phyloP scores from a whole-genome alignment of 2,329 filamentous ascomycete genomes.

The Fusarium sterilihyphosum region DNA sequence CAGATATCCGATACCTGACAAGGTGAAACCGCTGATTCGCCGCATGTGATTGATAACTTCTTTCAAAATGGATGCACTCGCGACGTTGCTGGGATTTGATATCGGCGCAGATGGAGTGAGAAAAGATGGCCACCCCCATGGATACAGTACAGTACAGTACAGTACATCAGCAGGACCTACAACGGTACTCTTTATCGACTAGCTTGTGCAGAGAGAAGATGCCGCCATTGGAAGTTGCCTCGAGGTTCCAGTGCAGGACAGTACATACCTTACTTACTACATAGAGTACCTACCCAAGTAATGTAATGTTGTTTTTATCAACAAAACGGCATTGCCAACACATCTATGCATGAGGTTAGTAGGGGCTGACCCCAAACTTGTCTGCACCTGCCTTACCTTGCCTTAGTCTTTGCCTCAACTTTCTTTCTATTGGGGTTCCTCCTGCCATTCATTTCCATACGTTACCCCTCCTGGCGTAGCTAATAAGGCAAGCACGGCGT shows the following conservation, averaged over 20 bases:
- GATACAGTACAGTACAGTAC: background rate
- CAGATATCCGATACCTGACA: background rate
- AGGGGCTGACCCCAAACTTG: constrained; percentile 45
- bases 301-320: constrained; percentile 55
- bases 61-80: background rate
- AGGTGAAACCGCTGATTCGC: background rate
- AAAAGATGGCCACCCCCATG: constrained; percentile 22
- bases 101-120: constrained; percentile 9
- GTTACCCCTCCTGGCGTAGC: constrained; percentile 18
- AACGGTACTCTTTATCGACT: constrained; percentile 35
- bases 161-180: background rate
- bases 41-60: background rate
- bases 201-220: constrained; percentile 28
- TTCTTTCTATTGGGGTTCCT: constrained; percentile 34
- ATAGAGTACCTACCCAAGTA: constrained; percentile 9
- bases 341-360: constrained; percentile 75
- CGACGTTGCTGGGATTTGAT: background rate
- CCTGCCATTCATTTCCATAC: constrained; percentile 25
- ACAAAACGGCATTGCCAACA: constrained; percentile 73
- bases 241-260: constrained; percentile 35
- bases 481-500: constrained; percentile 23
- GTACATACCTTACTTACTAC: constrained; percentile 40
- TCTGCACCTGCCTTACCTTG: constrained; percentile 32
- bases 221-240: constrained; percentile 35
- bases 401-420: constrained; percentile 40